Evolutionary conservation across 129 eudicot species (phyloP).

Genomic region (Calendula officinalis): DNA sequence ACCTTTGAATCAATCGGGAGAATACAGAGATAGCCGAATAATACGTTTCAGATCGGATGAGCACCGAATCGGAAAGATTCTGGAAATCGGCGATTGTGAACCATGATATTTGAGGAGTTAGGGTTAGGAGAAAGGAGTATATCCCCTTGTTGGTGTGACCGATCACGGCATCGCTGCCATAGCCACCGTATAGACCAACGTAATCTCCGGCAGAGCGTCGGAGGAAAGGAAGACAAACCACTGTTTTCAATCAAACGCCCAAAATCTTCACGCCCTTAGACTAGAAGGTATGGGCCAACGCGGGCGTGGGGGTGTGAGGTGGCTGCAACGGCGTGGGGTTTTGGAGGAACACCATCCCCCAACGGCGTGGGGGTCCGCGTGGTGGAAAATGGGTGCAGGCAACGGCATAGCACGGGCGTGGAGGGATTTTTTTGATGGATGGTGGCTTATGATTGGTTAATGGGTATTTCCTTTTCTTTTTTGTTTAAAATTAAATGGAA

Average conservation of each 20-base stretch:
- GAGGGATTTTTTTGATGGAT: too few species aligned
- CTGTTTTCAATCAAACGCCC: conserved; percentile 18
- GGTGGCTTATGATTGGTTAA: too few species aligned
- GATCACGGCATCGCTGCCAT: conserved; percentile 29
- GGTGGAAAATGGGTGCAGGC: too few species aligned
- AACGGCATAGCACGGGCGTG: too few species aligned
- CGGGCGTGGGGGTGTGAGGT: too few species aligned
- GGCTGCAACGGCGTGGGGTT: too few species aligned
- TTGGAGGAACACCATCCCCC: too few species aligned
- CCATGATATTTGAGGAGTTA: background rate
- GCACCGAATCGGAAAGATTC: conserved; percentile 25
- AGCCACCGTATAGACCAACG: conserved; percentile 17
- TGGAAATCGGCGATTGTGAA: conserved; percentile 15
- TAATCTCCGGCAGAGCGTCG: conserved; percentile 16
- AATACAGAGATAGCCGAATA: background rate
- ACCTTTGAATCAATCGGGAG: conserved; percentile 26
- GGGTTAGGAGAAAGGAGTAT: conserved; percentile 1
- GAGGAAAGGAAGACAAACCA: conserved; percentile 8
- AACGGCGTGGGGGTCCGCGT: too few species aligned
- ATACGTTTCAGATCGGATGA: conserved; percentile 25
- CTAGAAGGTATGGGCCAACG: too few species aligned
- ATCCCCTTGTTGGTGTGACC: conserved; percentile 5
- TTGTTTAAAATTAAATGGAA: too few species aligned
- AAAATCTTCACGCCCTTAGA: conserved; percentile 25
- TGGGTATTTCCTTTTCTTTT: too few species aligned